Percentiles rank a stretch among this genome's conserved stretches.
Evolutionary conservation across 139 green algal genomes (phyloP).

Genomic region (Axilococcus clingmanii): DNA sequence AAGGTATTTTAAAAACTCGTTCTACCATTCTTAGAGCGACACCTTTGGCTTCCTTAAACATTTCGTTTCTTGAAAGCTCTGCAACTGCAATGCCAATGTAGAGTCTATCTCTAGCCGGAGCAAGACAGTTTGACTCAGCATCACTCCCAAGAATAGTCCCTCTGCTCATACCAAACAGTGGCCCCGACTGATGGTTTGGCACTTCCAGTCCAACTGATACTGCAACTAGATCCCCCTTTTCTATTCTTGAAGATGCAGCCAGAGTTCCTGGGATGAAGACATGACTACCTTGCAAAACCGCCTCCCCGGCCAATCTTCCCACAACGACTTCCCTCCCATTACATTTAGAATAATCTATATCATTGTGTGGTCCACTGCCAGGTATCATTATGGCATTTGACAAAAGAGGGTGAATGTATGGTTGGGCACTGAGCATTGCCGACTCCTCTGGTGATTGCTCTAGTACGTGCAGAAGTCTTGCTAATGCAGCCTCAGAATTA

Average conservation of each 20-base stretch:
- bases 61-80: conserved; percentile 42
- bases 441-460: too few relatives aligned
- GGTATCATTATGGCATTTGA: conserved; percentile 40
- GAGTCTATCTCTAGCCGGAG: conserved; percentile 18
- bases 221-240: conserved; percentile 56
- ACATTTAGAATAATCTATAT: conserved; percentile 34
- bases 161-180: conserved; percentile 34
- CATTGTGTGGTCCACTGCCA: conserved; percentile 36
- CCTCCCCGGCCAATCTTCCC: conserved; percentile 67
- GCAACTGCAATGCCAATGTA: conserved; percentile 55
- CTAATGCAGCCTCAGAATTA: too few relatives aligned
- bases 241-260: conserved; percentile 28
- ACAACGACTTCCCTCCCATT: conserved; percentile 61
- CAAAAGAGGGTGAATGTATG: conserved; percentile 26
- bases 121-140: too few relatives aligned
- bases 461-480: too few relatives aligned
- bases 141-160: conserved; percentile 22
- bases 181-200: conserved; percentile 4
- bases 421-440: too few relatives aligned
- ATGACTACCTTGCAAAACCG: conserved; percentile 65
- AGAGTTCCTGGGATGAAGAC: conserved; percentile 61
- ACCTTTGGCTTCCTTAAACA: conserved; percentile 48
- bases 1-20: conserved; percentile 40
- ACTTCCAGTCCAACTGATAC: conserved; percentile 56
- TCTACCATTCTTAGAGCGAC: conserved; percentile 50